phyloP scores from a whole-genome alignment of 371 early-diverging fungal species.

The Circinella umbellata region DNA sequence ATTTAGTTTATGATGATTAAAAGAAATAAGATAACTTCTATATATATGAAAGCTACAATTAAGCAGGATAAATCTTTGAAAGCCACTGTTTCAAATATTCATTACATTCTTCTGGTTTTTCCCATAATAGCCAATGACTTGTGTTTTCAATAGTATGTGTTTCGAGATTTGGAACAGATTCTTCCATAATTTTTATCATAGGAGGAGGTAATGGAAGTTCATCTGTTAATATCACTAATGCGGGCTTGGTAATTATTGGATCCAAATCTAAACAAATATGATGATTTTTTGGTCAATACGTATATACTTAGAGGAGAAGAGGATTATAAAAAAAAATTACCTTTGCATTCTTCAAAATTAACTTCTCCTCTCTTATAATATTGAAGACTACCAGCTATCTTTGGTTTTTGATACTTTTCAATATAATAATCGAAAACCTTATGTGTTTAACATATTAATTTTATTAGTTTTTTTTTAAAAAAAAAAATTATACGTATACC shows the following conservation, averaged over 20 bases:
- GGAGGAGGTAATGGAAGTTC: conserved; percentile 45
- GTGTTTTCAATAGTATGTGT: conserved; percentile 34
- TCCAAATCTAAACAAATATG: conserved; percentile 23
- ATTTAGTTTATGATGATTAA: no score
- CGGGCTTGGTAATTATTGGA: conserved; percentile 39
- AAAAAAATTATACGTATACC: no score
- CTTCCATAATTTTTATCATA: conserved; percentile 38
- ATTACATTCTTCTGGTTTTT: conserved; percentile 46
- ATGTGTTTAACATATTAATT: no score
- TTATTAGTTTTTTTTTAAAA: no score
- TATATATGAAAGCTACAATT: not conserved
- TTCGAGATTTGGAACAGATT: conserved; percentile 42
- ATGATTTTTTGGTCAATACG: not conserved
- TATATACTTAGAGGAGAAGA: no score
- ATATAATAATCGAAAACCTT: conserved; percentile 44
- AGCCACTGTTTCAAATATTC: conserved; percentile 35
- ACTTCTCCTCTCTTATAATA: conserved; percentile 49
- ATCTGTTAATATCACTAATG: conserved; percentile 44
- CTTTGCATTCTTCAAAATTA: conserved; percentile 48
- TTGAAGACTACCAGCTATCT: conserved; percentile 47
- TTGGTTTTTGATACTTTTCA: conserved; percentile 29
- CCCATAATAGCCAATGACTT: conserved; percentile 58
- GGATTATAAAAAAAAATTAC: conserved; percentile 4
- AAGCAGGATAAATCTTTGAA: conserved; percentile 20
- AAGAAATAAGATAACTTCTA: no score